Evolutionary conservation across 257 asterid species (phyloP).

Genomic region (Penstemon eatonii): DNA sequence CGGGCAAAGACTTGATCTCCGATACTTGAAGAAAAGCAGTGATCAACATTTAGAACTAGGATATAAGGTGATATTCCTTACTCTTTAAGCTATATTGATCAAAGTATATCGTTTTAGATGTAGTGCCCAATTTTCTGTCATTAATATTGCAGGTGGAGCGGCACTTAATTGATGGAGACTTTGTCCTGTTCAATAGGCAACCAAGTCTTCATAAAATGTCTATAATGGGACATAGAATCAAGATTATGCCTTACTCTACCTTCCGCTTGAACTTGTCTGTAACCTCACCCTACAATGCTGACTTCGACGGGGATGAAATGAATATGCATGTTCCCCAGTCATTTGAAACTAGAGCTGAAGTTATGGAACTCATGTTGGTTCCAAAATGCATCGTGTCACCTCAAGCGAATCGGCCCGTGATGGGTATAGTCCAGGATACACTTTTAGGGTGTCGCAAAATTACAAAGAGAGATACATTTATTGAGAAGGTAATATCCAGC

Average conservation of each 20-base stretch:
- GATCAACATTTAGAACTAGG: conserved; percentile 97
- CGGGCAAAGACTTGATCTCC: conserved; percentile 99
- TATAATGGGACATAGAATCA: conserved; percentile 96
- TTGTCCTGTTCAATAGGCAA: conserved; percentile 91
- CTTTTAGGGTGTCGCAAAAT: conserved; percentile 95
- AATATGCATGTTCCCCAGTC: conserved; percentile 99
- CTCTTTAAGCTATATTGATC: conserved; percentile 12
- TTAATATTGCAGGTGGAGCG: conserved; percentile 85
- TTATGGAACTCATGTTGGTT: conserved; percentile 95
- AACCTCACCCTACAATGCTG: conserved; percentile 99
- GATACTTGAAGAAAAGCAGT: conserved; percentile 96
- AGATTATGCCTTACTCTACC: conserved; percentile 98
- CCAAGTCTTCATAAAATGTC: conserved; percentile 99
- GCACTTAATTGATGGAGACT: conserved; percentile 97
- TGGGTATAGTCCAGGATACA: conserved; percentile 99
- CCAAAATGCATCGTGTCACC: conserved; percentile 98
- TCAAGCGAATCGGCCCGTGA: conserved; percentile 92
- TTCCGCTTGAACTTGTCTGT: conserved; percentile 95
- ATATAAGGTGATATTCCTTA: conserved; percentile 57
- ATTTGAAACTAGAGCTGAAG: conserved; percentile 99
- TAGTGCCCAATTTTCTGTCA: conserved; percentile 24
- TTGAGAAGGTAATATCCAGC: conserved; percentile 70
- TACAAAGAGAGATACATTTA: conserved; percentile 94
- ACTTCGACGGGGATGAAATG: conserved; percentile 99
- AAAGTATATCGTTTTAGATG: conserved; percentile 17